Evolutionary conservation across 2,329 filamentous ascomycete species (phyloP).

Genomic region (Curvularia spicifera): DNA sequence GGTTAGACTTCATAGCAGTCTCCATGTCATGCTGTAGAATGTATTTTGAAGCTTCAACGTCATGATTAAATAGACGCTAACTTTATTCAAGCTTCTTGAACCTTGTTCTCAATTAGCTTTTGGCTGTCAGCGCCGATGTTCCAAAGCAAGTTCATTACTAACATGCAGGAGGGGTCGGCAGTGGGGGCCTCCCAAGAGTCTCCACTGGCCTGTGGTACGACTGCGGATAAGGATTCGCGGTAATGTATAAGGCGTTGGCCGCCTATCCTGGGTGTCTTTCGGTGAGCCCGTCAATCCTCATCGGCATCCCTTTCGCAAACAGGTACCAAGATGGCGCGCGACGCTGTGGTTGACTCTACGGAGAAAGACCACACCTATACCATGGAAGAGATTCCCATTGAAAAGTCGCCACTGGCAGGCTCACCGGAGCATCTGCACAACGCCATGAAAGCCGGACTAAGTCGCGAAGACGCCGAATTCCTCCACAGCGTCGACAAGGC

Average conservation of each 20-base stretch:
- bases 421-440: constrained; percentile 16
- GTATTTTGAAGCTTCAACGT: not conserved
- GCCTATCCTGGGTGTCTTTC: not conserved
- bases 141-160: not conserved
- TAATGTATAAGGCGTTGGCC: not conserved
- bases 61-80: not conserved
- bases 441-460: constrained; percentile 23
- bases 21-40: not conserved
- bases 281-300: not conserved
- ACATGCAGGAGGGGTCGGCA: not conserved
- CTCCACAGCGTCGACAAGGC: constrained; percentile 29
- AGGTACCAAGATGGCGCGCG: constrained; percentile 1
- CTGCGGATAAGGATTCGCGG: not conserved
- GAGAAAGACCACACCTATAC: not conserved
- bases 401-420: not conserved
- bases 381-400: not conserved
- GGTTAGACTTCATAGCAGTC: not conserved
- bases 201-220: not conserved
- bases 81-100: not conserved
- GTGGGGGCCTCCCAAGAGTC: not conserved
- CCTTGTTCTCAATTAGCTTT: not conserved
- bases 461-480: constrained; percentile 37
- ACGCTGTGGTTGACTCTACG: not conserved
- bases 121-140: not conserved
- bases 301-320: not conserved